Base-by-base conservation (phyloP, 352 stramenopile species). In the Pythium volutum region DNA sequence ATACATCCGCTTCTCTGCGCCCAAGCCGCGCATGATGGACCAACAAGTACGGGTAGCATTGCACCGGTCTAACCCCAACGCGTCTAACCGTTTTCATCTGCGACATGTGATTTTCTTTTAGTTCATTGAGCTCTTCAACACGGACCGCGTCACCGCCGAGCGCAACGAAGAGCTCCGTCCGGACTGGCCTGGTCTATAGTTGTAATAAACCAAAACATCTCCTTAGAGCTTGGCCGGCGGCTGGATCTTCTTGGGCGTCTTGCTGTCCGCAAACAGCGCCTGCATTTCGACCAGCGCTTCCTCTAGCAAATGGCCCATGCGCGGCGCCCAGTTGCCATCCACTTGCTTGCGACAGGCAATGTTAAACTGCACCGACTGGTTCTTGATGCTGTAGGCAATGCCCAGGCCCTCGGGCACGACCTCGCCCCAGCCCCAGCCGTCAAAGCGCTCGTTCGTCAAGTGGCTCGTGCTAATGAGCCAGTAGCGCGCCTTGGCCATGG, bases 101-200 rank as follows among this genome's bases (percentile, higher is more conserved):
- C 14, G 26, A 43, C 43, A 31, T 61, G 38, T 62, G 8, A 43
- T 46, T 41, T 38, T 22, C 27, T 25, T 42, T 10, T 36, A 92
- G 83, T 92, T 92, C 55, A 92, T 90, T 62, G 83, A 92, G 62
- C 57, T 92, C 69, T 90, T 92, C 75, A 88, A 92, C 55, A 90
- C 83, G 18, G 83, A 92, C 48, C 73, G 77, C 51, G 80, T 92
- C 38, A 77, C 76, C 48, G 67, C 77, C 49, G 72, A 87, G 29
- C 69, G 73, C 39, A 69, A 60, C 38, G 64, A 71, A n/a, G 76
- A 88, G 50, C 66, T 85, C 58, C 62, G 80, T 33, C 82, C 82
- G 10, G 76, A 84, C 47, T 91, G 82, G 82, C 82, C 79, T 26
- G 82, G 81, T 41, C 63, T 88, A 8, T 36, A 36, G 31, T 8